Base-by-base conservation (phyloP, 2,329 filamentous ascomycete genomes). In the Aspergillus viridinutans region DNA sequence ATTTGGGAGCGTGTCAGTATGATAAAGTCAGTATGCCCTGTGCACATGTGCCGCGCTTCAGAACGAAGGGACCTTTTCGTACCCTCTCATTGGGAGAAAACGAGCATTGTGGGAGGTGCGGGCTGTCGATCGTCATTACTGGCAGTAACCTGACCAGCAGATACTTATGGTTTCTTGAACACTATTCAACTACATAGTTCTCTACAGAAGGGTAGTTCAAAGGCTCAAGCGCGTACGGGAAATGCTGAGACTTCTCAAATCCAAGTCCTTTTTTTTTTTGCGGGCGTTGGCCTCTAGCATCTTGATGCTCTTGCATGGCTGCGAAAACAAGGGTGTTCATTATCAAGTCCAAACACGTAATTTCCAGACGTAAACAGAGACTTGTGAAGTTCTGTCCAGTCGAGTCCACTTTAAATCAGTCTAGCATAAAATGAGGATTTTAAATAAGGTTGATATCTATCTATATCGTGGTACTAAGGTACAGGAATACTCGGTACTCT, bases 71-170 rank as follows among this genome's bases (percentile, higher is more conserved):
- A 9, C n/a, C 5, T 35, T 32, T 38, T 23, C 9, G 29, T 21
- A 50, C 4, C n/a, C 20, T 38, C 53, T 50, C 54, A 57, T 54
- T 54, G 21, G 54, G 42, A 40, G 51, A 55, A 26, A 43, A 47
- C 40, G 28, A 23, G 17, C 28, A 21, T 14, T 47, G 52, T 49
- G 21, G 20, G 23, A 47, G 20, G n/a, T 40, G 29, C 25, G 40
- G 49, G 43, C 40, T 55, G 49, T 51, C 49, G 50, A 60, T 60
- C 52, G 45, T 60, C 52, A 57, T 61, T 26, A 43, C 21, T 20
- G 25, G 21, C 25, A 20, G 38, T 23, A 20, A 23, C n/a, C 21
- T 43, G 40, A 43, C 3, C 20, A 10, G 7, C 14, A 38, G 2
- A 38, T 17, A 17, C 12, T 48, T 54, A 23, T 26, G 26, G 14